Percentiles rank a stretch among this genome's conserved stretches.
Evolutionary conservation across 1,284 basidiomycete genomes (phyloP).

Genomic region (Irpex sp.): DNA sequence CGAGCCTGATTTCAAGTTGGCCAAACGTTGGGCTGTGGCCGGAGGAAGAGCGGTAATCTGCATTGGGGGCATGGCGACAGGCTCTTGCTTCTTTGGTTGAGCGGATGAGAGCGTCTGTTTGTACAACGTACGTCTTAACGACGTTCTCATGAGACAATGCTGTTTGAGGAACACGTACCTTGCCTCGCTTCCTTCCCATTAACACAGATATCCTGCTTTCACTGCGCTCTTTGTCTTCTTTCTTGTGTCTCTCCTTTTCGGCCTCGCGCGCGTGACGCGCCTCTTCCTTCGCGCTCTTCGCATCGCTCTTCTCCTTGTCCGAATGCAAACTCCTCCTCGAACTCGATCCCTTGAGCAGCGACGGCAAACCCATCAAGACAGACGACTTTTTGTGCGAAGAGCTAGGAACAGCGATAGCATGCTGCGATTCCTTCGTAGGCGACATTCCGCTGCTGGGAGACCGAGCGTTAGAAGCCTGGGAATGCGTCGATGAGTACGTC

Average conservation of each 20-base stretch:
- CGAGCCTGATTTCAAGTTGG: constrained; percentile 60
- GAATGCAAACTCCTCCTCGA: constrained; percentile 77
- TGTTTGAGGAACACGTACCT: constrained; percentile 51
- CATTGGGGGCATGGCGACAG: constrained; percentile 78
- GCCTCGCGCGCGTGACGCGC: constrained; percentile 35
- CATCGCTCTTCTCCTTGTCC: constrained; percentile 57
- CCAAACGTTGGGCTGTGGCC: constrained; percentile 75
- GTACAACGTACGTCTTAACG: constrained; percentile 8
- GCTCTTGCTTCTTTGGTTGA: constrained; percentile 68
- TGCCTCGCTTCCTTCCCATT: constrained; percentile 88
- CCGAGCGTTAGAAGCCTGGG: constrained; percentile 36
- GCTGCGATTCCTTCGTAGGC: constrained; percentile 42
- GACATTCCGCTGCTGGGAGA: constrained; percentile 39
- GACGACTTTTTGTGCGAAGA: constrained; percentile 73
- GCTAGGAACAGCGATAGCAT: constrained; percentile 48
- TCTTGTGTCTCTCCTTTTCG: constrained; percentile 63
- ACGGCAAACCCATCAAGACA: constrained; percentile 74
- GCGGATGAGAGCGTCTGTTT: constrained; percentile 80
- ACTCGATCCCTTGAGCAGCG: constrained; percentile 78
- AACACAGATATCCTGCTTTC: constrained; percentile 85
- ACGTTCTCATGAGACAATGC: constrained; percentile 10
- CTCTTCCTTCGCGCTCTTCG: constrained; percentile 42
- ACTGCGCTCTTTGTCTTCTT: constrained; percentile 78
- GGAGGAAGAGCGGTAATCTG: constrained; percentile 82
- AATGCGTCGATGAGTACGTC: constrained; percentile 39